Conservation (phyloP, 306 rosid genomes). For the Lablab purpureus region DNA sequence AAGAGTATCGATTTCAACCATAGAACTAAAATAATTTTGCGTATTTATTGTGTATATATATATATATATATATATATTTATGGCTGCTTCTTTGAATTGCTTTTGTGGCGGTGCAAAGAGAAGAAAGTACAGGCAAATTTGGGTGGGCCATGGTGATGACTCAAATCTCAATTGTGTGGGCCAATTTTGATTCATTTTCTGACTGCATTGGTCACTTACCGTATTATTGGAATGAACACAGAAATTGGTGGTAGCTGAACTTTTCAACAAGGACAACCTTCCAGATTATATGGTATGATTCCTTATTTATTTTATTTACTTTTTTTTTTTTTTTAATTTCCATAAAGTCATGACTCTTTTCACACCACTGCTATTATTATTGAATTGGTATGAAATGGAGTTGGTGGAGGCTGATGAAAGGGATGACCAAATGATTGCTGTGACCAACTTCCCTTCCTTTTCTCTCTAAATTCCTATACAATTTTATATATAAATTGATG, state of each 20-base stretch:
- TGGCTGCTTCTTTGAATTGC: neutral
- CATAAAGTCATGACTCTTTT: neutral
- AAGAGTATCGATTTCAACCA: too few relatives aligned
- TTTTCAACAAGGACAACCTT: slow-evolving; percentile 31
- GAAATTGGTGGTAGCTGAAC: neutral
- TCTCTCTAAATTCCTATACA: too few relatives aligned
- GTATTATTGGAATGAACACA: neutral
- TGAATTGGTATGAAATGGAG: slow-evolving; percentile 29
- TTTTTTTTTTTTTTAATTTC: neutral
- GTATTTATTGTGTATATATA: too few relatives aligned
- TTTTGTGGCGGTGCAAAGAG: neutral
- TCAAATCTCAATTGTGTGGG: neutral
- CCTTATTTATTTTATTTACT: too few relatives aligned
- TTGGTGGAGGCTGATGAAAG: slow-evolving; percentile 49
- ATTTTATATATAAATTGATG: neutral
- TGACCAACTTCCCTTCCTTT: neutral
- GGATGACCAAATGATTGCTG: slow-evolving; percentile 48
- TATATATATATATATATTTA: too few relatives aligned
- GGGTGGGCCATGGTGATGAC: neutral
- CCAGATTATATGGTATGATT: neutral
- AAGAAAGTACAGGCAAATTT: neutral
- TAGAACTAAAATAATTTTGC: too few relatives aligned
- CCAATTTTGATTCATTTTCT: neutral
- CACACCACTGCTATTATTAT: slow-evolving; percentile 32
- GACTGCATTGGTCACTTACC: slow-evolving; percentile 14